Evolutionary conservation across 768 basidiomycete species (phyloP).

Genomic region (Mycena polygramma): DNA sequence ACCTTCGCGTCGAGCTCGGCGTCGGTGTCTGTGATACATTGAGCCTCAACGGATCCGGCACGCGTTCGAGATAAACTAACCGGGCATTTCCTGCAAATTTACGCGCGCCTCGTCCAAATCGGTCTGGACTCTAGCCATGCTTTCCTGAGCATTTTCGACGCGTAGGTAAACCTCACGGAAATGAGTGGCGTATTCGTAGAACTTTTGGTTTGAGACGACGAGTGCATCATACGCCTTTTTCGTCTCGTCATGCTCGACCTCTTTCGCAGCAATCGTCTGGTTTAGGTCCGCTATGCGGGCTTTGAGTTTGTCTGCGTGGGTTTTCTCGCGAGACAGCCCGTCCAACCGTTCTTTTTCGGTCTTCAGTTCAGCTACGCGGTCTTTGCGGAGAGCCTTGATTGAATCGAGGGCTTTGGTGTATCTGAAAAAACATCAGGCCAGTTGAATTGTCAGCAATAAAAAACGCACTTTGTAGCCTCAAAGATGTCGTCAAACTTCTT

Average conservation of each 20-base stretch:
- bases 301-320: slow-evolving; percentile 87
- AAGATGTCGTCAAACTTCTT: slow-evolving; percentile 99
- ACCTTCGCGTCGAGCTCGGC: slow-evolving; percentile 74
- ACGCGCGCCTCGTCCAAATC: slow-evolving; percentile 74
- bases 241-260: slow-evolving; percentile 79
- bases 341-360: slow-evolving; percentile 91
- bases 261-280: slow-evolving; percentile 73
- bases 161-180: slow-evolving; percentile 89
- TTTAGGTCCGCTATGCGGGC: slow-evolving; percentile 73
- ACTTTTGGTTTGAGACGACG: slow-evolving; percentile 78
- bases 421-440: slow-evolving; percentile 53
- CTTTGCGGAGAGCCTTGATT: slow-evolving; percentile 92
- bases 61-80: slow-evolving; percentile 51
- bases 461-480: slow-evolving; percentile 89
- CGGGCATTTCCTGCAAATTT: slow-evolving; percentile 76
- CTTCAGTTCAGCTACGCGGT: slow-evolving; percentile 91
- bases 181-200: slow-evolving; percentile 85
- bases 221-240: slow-evolving; percentile 75
- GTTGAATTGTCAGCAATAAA: slow-evolving; percentile 4
- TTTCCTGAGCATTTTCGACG: slow-evolving; percentile 72
- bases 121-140: slow-evolving; percentile 69
- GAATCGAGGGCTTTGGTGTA: slow-evolving; percentile 97
- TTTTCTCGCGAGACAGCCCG: slow-evolving; percentile 83
- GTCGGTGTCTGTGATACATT: slow-evolving; percentile 68
- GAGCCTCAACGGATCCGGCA: slow-evolving; percentile 10